A percentile compares a stretch with the other conserved stretches of the same genome.
phyloP scores from a whole-genome alignment of 768 basidiomycete species.

The Russula emetica region DNA sequence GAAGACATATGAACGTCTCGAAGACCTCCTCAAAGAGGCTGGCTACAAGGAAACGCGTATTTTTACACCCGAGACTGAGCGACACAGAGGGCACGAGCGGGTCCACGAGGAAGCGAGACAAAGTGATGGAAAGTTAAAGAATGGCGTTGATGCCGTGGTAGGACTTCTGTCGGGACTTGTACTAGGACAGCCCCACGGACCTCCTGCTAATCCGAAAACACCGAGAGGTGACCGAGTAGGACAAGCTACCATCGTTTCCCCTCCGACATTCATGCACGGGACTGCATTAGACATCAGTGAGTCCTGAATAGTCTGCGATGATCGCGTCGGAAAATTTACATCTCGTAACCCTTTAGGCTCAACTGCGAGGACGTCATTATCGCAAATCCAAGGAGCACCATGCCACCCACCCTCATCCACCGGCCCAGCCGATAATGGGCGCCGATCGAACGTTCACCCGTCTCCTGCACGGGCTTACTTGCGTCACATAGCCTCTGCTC shows the following conservation, averaged over 20 bases:
- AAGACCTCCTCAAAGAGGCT: conserved; percentile 79
- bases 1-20: conserved; percentile 75
- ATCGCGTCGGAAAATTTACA: background rate
- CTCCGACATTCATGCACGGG: background rate
- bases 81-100: conserved; percentile 34
- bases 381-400: conserved; percentile 15
- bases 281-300: background rate
- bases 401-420: conserved; percentile 6
- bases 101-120: conserved; percentile 3
- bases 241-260: background rate
- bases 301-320: background rate
- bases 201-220: conserved; percentile 29
- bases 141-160: conserved; percentile 52
- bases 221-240: conserved; percentile 19
- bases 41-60: conserved; percentile 92
- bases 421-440: conserved; percentile 27
- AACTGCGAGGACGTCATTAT: conserved; percentile 4
- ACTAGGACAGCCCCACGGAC: conserved; percentile 33
- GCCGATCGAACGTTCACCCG: conserved; percentile 30
- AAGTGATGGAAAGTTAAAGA: conserved; percentile 38
- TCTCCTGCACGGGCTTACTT: conserved; percentile 61
- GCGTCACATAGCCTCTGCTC: conserved; percentile 67
- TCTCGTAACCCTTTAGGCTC: background rate
- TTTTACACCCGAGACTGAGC: conserved; percentile 79
- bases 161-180: conserved; percentile 65